Evolutionary conservation across 192 early-diverging fungal species (phyloP).

Genomic region (Coemansia erecta): DNA sequence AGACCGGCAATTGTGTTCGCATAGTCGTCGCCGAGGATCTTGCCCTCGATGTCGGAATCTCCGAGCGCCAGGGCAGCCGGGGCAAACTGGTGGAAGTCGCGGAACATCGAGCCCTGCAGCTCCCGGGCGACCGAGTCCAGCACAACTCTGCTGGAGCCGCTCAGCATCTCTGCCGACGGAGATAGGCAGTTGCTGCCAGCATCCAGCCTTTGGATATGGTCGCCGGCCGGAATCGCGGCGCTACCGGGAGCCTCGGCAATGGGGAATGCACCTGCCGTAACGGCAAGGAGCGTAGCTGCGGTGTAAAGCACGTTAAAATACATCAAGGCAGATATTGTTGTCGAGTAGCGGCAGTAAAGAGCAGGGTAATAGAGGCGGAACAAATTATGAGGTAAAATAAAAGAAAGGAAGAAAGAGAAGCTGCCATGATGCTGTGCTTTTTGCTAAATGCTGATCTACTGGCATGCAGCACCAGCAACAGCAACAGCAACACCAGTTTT

Average conservation of each 20-base stretch:
- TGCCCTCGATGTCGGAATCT: conserved; percentile 18
- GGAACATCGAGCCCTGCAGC: conserved; percentile 34
- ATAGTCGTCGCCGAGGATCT: conserved; percentile 30
- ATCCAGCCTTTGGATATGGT: conserved; percentile 22
- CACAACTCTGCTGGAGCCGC: conserved; percentile 12
- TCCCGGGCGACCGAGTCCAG: conserved; percentile 26
- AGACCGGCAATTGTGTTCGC: conserved; percentile 17
- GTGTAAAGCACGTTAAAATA: neutral
- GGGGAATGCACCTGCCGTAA: neutral
- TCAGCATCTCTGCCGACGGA: conserved; percentile 12
- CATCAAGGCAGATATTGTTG: no score
- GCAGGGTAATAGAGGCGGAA: no score
- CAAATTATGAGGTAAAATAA: no score
- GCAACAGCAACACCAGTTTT: no score
- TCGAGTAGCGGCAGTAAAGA: no score
- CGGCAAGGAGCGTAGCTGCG: conserved; percentile 11
- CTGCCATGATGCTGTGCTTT: no score
- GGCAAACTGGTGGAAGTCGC: conserved; percentile 48
- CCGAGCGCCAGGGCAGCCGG: conserved; percentile 35
- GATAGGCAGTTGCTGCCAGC: conserved; percentile 28
- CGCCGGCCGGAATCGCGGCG: conserved; percentile 2
- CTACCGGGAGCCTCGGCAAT: conserved; percentile 3
- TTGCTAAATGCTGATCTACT: no score
- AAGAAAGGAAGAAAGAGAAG: no score
- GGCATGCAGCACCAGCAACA: no score